Evolutionary conservation across 179 eudicot species (phyloP).

Genomic region (Gypsophila paniculata): DNA sequence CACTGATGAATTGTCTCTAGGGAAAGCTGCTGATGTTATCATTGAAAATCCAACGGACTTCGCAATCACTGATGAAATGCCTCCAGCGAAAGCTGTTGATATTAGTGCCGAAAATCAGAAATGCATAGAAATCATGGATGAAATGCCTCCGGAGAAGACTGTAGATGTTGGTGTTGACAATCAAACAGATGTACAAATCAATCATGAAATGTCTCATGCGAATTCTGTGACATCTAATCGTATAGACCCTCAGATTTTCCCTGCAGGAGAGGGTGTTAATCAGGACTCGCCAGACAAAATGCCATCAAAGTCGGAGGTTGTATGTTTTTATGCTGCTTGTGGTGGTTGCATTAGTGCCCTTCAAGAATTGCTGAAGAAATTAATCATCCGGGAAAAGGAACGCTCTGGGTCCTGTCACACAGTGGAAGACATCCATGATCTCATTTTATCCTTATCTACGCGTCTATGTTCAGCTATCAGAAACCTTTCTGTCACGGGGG

Average conservation of each 20-base stretch:
- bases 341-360: slow-evolving; percentile 49
- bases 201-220: slow-evolving; percentile 1
- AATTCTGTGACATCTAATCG: slow-evolving; percentile 2
- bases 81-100: slow-evolving; percentile 23
- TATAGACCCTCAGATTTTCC: background rate
- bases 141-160: slow-evolving; percentile 16
- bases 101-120: slow-evolving; percentile 13
- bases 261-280: slow-evolving; percentile 15
- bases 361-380: slow-evolving; percentile 34
- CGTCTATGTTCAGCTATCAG: slow-evolving; percentile 52
- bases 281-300: slow-evolving; percentile 23
- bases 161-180: slow-evolving; percentile 19
- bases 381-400: slow-evolving; percentile 40
- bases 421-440: slow-evolving; percentile 68
- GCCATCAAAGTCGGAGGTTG: slow-evolving; percentile 27
- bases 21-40: slow-evolving; percentile 21
- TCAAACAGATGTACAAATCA: slow-evolving; percentile 20
- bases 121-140: slow-evolving; percentile 11
- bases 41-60: slow-evolving; percentile 22
- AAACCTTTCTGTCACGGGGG: slow-evolving; percentile 31
- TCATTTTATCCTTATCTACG: slow-evolving; percentile 53
- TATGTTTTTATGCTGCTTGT: slow-evolving; percentile 71
- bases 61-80: background rate
- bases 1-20: slow-evolving; percentile 12
- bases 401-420: slow-evolving; percentile 36